Evolutionary conservation across 768 basidiomycete species (phyloP).

Genomic region (Pulveroboletus ravenelii): DNA sequence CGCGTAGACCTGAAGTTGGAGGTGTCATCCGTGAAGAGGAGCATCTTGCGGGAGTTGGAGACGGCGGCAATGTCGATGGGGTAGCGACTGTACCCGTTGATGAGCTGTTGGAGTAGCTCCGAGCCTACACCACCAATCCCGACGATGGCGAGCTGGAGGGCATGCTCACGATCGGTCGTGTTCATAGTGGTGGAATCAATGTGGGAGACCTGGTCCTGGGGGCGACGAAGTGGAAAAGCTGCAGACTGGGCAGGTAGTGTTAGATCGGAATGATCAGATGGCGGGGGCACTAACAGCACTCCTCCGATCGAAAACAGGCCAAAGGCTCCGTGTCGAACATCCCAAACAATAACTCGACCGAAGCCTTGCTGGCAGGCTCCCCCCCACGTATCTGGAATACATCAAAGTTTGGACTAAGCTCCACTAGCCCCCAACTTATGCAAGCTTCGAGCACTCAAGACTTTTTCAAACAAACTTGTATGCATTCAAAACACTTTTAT

Average conservation of each 20-base stretch:
- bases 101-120: conserved; percentile 80
- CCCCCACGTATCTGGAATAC: neutral
- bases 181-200: conserved; percentile 14
- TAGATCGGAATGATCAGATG: conserved; percentile 16
- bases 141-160: conserved; percentile 65
- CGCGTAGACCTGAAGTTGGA: conserved; percentile 34
- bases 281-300: conserved; percentile 1
- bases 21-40: conserved; percentile 49
- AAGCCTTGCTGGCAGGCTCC: neutral
- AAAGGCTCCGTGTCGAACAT: neutral
- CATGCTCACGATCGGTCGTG: conserved; percentile 20
- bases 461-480: conserved; percentile 20
- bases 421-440: no score
- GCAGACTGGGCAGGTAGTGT: neutral
- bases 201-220: neutral
- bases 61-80: conserved; percentile 67
- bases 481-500: conserved; percentile 17
- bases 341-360: conserved; percentile 9
- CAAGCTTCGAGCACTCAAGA: neutral
- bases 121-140: conserved; percentile 92
- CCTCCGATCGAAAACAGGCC: neutral
- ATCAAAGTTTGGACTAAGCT: neutral
- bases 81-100: conserved; percentile 45
- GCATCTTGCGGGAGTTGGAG: conserved; percentile 58
- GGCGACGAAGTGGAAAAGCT: neutral